Evolutionary conservation across 2,329 filamentous ascomycete genomes (phyloP), one percentile per base, ranked within the genome.

Genomic region (Sporothrix inflata): DNA sequence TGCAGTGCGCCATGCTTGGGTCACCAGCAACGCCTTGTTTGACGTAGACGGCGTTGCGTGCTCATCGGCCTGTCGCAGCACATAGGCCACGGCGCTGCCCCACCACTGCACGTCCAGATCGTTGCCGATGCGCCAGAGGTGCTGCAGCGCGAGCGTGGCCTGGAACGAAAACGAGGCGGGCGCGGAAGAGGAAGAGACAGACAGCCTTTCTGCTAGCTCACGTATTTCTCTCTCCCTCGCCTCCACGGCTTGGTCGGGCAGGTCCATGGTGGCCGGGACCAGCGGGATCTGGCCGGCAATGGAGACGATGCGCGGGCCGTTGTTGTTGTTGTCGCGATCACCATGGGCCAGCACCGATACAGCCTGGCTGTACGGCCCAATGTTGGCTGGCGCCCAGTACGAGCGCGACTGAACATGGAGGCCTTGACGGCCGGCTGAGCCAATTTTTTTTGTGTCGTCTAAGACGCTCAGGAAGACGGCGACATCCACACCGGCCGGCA

Each of bases 331-430:
- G 19, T 14, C 9, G 34, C 49, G 14, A 30, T 4, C 57, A 45
- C 73, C 69, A 2, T 49, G 34, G 1, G 68, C 53, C 3, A 79
- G 81, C 12, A 89, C 82, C 1, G 87, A 85, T 67, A 96, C 89
- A 4, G 94, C 94, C 82, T 99, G 96, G 71, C 94, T 98, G 81
- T 98, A 98, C 0, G 96, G 96, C 0, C 96, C 96, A 70, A 99
- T 98, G 78, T 98, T 98, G 24, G 96, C 95, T 0, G 96, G 96
- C 0, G 96, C 96, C 96, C 96, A 99, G 84, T 98, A 98, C 12
- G 94, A 97, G 51, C 93, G 86, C 3, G 92, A 94, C 81, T 98
- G 96, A 6, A 99, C 94, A 80, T 99, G 96, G 1, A 98, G 86
- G 0, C 88, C 89, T 69, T 86, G 84, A 81, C 92, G 81, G 42